phyloP scores from a whole-genome alignment of 2,329 filamentous ascomycete genomes.

The Xenoacremonium recifei region DNA sequence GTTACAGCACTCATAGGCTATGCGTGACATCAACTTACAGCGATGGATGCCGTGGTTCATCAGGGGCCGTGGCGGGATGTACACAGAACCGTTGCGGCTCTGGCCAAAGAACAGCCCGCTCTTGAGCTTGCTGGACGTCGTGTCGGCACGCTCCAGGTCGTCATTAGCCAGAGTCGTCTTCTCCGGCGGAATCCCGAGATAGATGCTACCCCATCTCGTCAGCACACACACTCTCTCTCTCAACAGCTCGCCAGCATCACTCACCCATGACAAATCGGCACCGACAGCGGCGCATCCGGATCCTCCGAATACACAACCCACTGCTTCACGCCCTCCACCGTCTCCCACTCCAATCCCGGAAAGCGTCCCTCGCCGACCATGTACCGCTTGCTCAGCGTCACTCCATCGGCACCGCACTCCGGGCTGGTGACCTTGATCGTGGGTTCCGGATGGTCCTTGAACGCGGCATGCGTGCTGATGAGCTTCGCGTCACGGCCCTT shows the following conservation, averaged over 20 bases:
- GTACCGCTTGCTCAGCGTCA: constrained; percentile 35
- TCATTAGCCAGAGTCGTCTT: constrained; percentile 17
- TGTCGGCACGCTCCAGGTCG: constrained; percentile 37
- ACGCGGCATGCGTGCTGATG: constrained; percentile 36
- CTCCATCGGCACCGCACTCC: constrained; percentile 37
- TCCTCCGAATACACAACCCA: constrained; percentile 48
- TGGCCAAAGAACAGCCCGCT: constrained; percentile 48
- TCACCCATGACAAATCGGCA: constrained; percentile 45
- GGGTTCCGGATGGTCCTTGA: constrained; percentile 30
- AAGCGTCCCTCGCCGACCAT: constrained; percentile 40
- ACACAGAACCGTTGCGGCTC: constrained; percentile 39
- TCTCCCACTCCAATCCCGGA: constrained; percentile 40
- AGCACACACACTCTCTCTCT: not conserved
- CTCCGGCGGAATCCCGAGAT: constrained; percentile 19
- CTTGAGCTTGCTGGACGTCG: constrained; percentile 29
- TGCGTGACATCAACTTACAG: constrained; percentile 33
- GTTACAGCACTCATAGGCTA: not conserved
- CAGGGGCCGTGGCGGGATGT: constrained; percentile 45
- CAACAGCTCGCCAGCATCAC: constrained; percentile 1
- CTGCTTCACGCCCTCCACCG: constrained; percentile 35
- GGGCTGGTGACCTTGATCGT: constrained; percentile 39
- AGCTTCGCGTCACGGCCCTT: constrained; percentile 37
- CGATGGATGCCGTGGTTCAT: constrained; percentile 51
- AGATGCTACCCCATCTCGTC: constrained; percentile 14
- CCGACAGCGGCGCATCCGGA: constrained; percentile 44